Base-by-base conservation (phyloP, 495 filamentous ascomycete genomes). In the Haplographium delicatum region DNA sequence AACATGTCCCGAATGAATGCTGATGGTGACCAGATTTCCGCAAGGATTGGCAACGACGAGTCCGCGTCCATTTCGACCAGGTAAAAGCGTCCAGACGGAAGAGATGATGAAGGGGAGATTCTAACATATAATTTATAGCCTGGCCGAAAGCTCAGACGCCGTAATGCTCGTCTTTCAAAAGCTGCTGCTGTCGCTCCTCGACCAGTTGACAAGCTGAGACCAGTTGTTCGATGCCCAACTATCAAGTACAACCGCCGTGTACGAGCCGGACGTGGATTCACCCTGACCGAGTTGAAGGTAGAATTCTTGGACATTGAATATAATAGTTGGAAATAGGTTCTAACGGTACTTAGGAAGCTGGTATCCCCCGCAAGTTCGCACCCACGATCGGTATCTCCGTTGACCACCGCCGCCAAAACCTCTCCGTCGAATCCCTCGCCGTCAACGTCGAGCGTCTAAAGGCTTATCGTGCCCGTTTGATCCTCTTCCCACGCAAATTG, bases 1-100 rank as follows among this genome's bases (percentile, higher is more conserved):
- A 19, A 1, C 20, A 13, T 35, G 24, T 27, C 45, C 19, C 15
- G 8, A 51, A 30, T 20, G 42, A 50, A 49, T 35, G 41, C 47
- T 51, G 57, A 59, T 61, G 44, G 64, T 50, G 23, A 8, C 57
- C 64, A 91, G 88, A 98, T 74, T 98, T 98, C 89, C 93, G 89
- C 80, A 98, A 98, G 89, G 89, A 98, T 79, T 98, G 93, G 93
- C 90, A 96, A 74, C 86, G 88, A 73, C 90, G 93, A 76, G 93
- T 98, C 62, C 87, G 90, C 74, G 81, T 82, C 70, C 94, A 97
- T 80, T 98, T 98, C 79, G 88, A 98, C 79, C 93, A 98, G 91
- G 91, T 97, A 90, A 71, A n/a, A 69, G 71, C 63, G 64, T 66
- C 69, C 63, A 53, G 11, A 11, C 15, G 11, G 35, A 60, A n/a